Percentiles rank a stretch among this genome's conserved stretches.
Evolutionary conservation across 768 basidiomycete species (phyloP).

Genomic region (Mycena rebaudengoi): DNA sequence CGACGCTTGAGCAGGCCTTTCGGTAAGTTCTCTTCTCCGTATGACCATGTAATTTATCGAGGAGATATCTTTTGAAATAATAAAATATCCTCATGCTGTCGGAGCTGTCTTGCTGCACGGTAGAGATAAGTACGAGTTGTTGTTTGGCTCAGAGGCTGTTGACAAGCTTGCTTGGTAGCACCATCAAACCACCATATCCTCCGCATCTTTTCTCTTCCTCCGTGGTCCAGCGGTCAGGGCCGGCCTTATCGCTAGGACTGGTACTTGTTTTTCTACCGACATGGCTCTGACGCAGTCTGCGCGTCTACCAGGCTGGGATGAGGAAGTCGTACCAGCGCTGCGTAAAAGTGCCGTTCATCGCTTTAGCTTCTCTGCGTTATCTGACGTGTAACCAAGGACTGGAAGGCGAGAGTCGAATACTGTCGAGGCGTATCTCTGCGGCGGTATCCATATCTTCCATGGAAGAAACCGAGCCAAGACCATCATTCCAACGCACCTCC

Average conservation of each 20-base stretch:
- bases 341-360: slow-evolving; percentile 53
- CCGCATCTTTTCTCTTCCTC: not conserved
- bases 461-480: slow-evolving; percentile 56
- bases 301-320: slow-evolving; percentile 52
- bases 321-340: slow-evolving; percentile 63
- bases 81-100: no score
- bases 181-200: slow-evolving; percentile 11
- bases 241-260: slow-evolving; percentile 6
- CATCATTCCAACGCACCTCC: slow-evolving; percentile 31
- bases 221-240: slow-evolving; percentile 2
- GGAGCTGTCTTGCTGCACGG: no score
- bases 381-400: slow-evolving; percentile 60
- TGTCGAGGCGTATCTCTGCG: slow-evolving; percentile 76
- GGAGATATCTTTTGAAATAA: no score
- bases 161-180: not conserved
- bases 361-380: not conserved
- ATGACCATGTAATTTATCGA: no score
- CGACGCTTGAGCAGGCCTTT: no score
- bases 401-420: slow-evolving; percentile 80
- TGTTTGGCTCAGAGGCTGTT: no score
- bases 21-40: no score
- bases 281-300: slow-evolving; percentile 26
- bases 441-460: slow-evolving; percentile 70
- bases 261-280: not conserved
- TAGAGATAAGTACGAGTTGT: no score